phyloP scores from a whole-genome alignment of 2,329 filamentous ascomycete genomes.

The Colletotrichum camelliae region DNA sequence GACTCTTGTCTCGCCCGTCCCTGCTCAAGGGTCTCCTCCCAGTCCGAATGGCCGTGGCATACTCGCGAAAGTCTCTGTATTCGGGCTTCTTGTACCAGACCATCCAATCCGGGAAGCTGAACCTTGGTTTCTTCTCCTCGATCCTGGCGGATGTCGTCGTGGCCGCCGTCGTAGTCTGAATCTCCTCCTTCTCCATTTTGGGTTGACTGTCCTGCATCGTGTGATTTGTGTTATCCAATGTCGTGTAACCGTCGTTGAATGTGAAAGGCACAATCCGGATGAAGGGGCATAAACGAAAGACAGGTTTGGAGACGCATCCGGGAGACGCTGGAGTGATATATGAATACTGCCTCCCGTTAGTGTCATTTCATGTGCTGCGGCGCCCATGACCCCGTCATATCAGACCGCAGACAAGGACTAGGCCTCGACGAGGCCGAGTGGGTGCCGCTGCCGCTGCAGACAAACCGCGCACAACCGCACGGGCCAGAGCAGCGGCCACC shows the following conservation, averaged over 20 bases:
- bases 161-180: neutral
- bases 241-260: neutral
- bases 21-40: constrained; percentile 41
- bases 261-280: neutral
- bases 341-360: neutral
- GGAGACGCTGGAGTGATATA: constrained; percentile 6
- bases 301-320: neutral
- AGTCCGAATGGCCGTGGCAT: constrained; percentile 39
- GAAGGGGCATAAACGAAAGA: neutral
- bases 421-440: neutral
- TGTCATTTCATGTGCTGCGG: neutral
- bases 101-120: constrained; percentile 38
- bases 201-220: neutral
- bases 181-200: neutral
- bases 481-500: neutral
- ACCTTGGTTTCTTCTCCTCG: neutral
- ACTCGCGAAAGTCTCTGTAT: constrained; percentile 52
- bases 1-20: constrained; percentile 36
- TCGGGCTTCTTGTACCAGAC: constrained; percentile 56
- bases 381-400: neutral
- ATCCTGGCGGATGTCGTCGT: neutral
- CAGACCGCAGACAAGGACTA: neutral
- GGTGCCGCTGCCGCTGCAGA: neutral
- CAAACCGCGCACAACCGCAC: neutral
- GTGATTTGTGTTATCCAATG: neutral